Percentiles rank a stretch among this genome's conserved stretches.
phyloP scores from a whole-genome alignment of 169 alveolate genomes.

The Plasmodium coatneyi region DNA sequence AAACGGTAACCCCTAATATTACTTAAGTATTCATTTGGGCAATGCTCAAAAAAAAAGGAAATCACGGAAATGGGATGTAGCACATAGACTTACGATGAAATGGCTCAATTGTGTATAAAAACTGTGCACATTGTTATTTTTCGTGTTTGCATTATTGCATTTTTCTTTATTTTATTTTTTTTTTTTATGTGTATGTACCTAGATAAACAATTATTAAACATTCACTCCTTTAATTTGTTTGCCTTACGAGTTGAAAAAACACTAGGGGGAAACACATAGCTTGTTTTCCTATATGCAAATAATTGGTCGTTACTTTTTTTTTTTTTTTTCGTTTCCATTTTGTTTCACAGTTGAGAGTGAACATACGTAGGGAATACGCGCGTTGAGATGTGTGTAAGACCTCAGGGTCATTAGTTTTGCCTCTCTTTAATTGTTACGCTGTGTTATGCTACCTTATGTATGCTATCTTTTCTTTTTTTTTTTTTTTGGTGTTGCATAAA shows the following conservation, averaged over 20 bases:
- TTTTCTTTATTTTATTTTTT: background rate
- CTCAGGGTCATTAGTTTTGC: background rate
- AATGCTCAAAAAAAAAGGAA: background rate
- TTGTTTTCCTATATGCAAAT: background rate
- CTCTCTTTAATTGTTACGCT: background rate
- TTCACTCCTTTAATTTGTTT: slow-evolving; percentile 1
- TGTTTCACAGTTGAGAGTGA: background rate
- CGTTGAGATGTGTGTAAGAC: background rate
- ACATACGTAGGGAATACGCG: background rate
- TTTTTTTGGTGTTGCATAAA: background rate
- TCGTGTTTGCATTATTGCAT: background rate
- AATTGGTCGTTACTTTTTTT: background rate
- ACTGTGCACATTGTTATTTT: background rate
- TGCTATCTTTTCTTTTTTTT: background rate
- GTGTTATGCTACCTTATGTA: background rate
- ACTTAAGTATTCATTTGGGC: background rate
- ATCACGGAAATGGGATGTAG: background rate
- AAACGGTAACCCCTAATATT: background rate
- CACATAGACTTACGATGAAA: background rate
- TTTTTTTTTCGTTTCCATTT: background rate
- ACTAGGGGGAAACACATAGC: background rate
- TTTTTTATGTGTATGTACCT: background rate
- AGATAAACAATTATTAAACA: background rate
- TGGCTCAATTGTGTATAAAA: background rate
- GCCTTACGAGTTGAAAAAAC: background rate